phyloP scores from a whole-genome alignment of 306 rosid species.

The Comarum palustre region DNA sequence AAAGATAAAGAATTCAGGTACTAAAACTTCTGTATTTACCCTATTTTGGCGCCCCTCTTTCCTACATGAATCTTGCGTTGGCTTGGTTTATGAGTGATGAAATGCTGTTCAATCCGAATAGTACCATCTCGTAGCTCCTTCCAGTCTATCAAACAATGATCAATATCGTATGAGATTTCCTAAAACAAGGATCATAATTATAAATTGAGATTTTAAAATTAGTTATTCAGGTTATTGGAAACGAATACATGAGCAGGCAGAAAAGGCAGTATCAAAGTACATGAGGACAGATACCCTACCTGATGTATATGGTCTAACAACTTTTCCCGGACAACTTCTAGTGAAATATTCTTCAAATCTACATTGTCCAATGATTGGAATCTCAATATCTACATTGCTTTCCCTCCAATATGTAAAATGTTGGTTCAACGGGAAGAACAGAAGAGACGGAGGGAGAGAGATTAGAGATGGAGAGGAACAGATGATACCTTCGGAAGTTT shows the following conservation, averaged over 20 bases:
- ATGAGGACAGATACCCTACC: slow-evolving; percentile 41
- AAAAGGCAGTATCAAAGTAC: slow-evolving; percentile 12
- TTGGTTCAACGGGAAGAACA: too few relatives aligned
- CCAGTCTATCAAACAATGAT: slow-evolving; percentile 85
- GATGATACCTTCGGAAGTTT: too few relatives aligned
- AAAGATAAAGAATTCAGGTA: slow-evolving; percentile 9
- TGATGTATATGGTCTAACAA: slow-evolving; percentile 92
- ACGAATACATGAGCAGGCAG: background rate
- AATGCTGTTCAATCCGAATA: slow-evolving; percentile 88
- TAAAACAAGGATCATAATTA: slow-evolving; percentile 33
- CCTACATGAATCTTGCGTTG: slow-evolving; percentile 95
- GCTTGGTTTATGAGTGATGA: slow-evolving; percentile 66
- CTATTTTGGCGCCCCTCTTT: slow-evolving; percentile 87
- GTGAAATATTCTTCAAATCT: slow-evolving; percentile 77
- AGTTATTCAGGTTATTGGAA: background rate
- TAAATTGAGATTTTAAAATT: slow-evolving; percentile 22
- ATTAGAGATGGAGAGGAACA: too few relatives aligned
- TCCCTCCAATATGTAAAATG: background rate
- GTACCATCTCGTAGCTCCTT: slow-evolving; percentile 91
- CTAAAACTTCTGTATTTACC: slow-evolving; percentile 41
- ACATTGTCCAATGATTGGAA: slow-evolving; percentile 31
- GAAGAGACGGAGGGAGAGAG: too few relatives aligned
- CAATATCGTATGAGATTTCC: slow-evolving; percentile 89
- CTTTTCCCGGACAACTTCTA: slow-evolving; percentile 94
- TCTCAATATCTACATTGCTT: background rate